Evolutionary conservation across 176 grass and related monocot species (phyloP).

Genomic region (Puccinellia tenuiflora): DNA sequence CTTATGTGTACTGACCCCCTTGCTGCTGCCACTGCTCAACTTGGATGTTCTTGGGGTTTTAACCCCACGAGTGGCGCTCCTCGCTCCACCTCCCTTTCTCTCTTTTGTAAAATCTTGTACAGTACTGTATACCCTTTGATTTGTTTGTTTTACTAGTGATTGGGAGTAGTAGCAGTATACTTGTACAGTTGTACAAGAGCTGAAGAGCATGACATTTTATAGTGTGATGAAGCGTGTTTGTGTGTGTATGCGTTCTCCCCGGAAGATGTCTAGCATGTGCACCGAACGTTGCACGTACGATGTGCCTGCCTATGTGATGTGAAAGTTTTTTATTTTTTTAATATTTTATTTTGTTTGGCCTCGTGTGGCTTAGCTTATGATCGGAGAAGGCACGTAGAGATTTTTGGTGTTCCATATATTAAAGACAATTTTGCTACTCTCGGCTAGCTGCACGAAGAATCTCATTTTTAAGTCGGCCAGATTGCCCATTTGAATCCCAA

Average conservation of each 20-base stretch:
- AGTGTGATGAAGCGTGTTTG: neutral
- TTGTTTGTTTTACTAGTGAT: neutral
- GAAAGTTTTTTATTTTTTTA: neutral
- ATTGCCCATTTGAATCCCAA: neutral
- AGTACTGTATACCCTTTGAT: neutral
- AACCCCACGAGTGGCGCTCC: slow-evolving; percentile 69
- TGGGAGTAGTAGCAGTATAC: neutral
- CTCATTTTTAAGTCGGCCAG: neutral
- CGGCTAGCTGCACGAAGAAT: neutral
- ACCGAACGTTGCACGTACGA: neutral
- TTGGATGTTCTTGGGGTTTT: slow-evolving; percentile 62
- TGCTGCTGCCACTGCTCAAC: slow-evolving; percentile 6
- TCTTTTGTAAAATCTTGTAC: neutral
- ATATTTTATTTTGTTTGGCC: neutral
- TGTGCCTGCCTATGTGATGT: neutral
- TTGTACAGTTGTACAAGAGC: slow-evolving; percentile 2
- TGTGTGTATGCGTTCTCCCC: neutral
- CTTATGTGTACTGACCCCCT: neutral
- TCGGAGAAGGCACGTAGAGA: no score
- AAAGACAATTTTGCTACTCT: no score
- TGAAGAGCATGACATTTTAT: neutral
- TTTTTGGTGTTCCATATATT: no score
- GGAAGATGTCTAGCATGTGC: neutral
- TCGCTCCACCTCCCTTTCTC: neutral
- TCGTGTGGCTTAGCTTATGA: no score